Conservation (phyloP, 805 yeast species). For the Kockiozyma suomiensis region DNA sequence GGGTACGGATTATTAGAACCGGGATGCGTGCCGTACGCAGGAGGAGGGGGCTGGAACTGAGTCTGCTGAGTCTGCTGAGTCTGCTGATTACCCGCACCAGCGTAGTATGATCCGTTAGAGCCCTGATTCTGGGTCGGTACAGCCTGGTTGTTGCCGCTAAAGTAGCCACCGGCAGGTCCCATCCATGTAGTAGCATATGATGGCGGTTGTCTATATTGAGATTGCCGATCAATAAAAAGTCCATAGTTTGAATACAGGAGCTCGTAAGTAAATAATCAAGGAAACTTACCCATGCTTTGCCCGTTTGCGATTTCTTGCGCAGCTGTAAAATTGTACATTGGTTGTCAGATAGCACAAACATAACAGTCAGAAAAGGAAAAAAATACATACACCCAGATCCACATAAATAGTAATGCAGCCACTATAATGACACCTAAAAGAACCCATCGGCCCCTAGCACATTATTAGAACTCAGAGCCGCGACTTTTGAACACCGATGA, state of each 20-base stretch:
- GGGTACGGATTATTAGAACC: neutral
- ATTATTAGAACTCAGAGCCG: no score
- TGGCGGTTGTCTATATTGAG: slow-evolving; percentile 20
- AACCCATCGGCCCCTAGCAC: slow-evolving; percentile 28
- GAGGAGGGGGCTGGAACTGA: slow-evolving; percentile 20
- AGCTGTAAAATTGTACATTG: slow-evolving; percentile 6
- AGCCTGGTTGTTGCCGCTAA: neutral
- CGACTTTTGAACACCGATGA: no score
- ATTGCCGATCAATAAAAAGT: no score
- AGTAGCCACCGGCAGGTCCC: slow-evolving; percentile 24
- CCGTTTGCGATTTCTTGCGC: slow-evolving; percentile 17
- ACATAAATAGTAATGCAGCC: slow-evolving; percentile 4
- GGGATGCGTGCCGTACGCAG: slow-evolving; percentile 17
- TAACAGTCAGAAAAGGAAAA: no score
- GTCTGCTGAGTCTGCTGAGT: no score
- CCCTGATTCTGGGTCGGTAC: slow-evolving; percentile 1
- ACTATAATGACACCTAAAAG: slow-evolving; percentile 22
- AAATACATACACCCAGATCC: slow-evolving; percentile 22
- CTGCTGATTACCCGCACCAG: slow-evolving; percentile 11
- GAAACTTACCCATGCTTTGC: slow-evolving; percentile 19
- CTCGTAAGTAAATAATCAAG: neutral
- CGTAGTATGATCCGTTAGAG: slow-evolving; percentile 24
- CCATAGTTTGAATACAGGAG: no score
- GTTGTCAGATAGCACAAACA: neutral
- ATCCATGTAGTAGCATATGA: slow-evolving; percentile 29